A percentile compares a stretch with the other conserved stretches of the same genome.
Conservation (phyloP, 2,329 filamentous ascomycete genomes). For the Laburnicola sp. region DNA sequence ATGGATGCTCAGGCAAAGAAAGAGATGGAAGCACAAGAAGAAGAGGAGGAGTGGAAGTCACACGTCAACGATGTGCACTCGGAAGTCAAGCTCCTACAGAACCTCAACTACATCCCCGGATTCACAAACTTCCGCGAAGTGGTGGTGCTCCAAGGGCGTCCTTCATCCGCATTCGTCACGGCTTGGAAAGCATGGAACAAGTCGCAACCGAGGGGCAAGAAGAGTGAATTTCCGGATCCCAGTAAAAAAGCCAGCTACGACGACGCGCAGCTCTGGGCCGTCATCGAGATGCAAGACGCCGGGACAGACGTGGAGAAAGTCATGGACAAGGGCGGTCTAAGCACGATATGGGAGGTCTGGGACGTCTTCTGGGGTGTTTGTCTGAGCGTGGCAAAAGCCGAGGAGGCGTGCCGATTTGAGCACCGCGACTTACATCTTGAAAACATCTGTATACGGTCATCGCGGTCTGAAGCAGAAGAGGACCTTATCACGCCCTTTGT, state of each 20-base stretch:
- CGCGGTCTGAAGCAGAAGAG: conserved; percentile 16
- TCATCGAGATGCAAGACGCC: conserved; percentile 68
- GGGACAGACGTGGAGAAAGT: conserved; percentile 57
- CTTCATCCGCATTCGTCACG: conserved; percentile 54
- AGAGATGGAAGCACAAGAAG: conserved; percentile 38
- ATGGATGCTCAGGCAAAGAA: conserved; percentile 46
- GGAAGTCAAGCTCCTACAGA: conserved; percentile 58
- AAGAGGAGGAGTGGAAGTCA: conserved; percentile 48
- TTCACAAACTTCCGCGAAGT: conserved; percentile 65
- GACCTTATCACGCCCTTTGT: conserved; percentile 37
- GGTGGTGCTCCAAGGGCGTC: conserved; percentile 60
- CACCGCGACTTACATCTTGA: conserved; percentile 68
- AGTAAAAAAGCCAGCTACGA: conserved; percentile 57
- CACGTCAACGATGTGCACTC: conserved; percentile 49
- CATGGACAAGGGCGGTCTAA: conserved; percentile 41
- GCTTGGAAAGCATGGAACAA: conserved; percentile 54
- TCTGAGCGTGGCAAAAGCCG: conserved; percentile 63
- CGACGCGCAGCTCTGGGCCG: conserved; percentile 63
- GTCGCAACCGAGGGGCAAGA: conserved; percentile 48
- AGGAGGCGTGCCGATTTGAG: conserved; percentile 64
- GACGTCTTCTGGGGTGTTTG: conserved; percentile 71
- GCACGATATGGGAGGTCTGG: conserved; percentile 54
- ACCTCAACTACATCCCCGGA: conserved; percentile 62
- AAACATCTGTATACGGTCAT: conserved; percentile 62
- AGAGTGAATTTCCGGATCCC: conserved; percentile 60